Percentiles rank a stretch among this genome's conserved stretches.
phyloP scores from a whole-genome alignment of 2,329 filamentous ascomycete species.

The Ophiocordyceps camponoti-saundersi region DNA sequence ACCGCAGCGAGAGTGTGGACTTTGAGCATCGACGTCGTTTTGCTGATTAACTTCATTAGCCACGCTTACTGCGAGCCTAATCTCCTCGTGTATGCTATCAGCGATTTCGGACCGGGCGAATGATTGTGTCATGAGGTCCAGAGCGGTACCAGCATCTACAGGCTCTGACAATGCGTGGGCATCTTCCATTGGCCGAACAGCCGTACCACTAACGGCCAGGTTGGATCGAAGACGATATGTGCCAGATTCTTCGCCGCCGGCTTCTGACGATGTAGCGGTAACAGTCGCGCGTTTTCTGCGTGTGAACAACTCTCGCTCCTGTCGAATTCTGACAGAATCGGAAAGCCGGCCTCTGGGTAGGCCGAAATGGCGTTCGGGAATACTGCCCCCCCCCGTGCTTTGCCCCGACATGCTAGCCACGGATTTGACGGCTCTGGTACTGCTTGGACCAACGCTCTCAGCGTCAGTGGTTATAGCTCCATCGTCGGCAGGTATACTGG shows the following conservation, averaged over 20 bases:
- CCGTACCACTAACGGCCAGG: slow-evolving; percentile 18
- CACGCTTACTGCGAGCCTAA: slow-evolving; percentile 46
- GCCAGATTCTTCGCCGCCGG: slow-evolving; percentile 30
- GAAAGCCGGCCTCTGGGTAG: slow-evolving; percentile 55
- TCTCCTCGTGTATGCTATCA: slow-evolving; percentile 57
- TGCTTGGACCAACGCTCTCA: slow-evolving; percentile 63
- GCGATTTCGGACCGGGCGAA: slow-evolving; percentile 70
- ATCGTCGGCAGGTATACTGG: slow-evolving; percentile 37
- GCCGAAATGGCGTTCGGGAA: slow-evolving; percentile 34
- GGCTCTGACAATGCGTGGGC: slow-evolving; percentile 42
- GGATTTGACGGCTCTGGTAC: slow-evolving; percentile 76
- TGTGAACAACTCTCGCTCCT: slow-evolving; percentile 82
- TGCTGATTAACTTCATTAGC: slow-evolving; percentile 51
- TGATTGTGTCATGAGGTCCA: slow-evolving; percentile 63
- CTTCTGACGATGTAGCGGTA: slow-evolving; percentile 45
- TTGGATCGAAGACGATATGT: slow-evolving; percentile 34
- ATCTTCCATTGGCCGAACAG: slow-evolving; percentile 52
- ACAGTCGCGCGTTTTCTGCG: slow-evolving; percentile 48
- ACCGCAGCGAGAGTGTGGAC: slow-evolving; percentile 32
- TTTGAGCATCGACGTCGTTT: slow-evolving; percentile 33
- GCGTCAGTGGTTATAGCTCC: slow-evolving; percentile 35
- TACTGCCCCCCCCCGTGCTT: slow-evolving; percentile 54
- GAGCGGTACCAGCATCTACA: slow-evolving; percentile 51
- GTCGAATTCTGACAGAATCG: slow-evolving; percentile 67
- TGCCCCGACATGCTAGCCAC: slow-evolving; percentile 67